Percentiles rank a stretch among this genome's conserved stretches.
Evolutionary conservation across 2,329 filamentous ascomycete genomes (phyloP).

Genomic region (Verticillium isaacii): DNA sequence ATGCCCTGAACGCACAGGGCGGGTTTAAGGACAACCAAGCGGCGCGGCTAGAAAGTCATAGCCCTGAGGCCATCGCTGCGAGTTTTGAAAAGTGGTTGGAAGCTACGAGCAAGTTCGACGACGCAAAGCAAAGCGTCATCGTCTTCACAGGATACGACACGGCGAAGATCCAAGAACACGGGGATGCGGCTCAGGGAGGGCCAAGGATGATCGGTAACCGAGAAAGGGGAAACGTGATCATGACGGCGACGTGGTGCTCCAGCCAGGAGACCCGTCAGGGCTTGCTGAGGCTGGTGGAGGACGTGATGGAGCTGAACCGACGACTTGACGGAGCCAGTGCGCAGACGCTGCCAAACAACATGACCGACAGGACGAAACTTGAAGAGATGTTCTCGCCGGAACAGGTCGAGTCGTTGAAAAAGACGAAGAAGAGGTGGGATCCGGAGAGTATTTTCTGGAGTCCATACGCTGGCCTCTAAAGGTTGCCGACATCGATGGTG

Average conservation of each 20-base stretch:
- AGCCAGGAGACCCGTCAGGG: conserved; percentile 8
- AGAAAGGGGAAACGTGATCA: conserved; percentile 11
- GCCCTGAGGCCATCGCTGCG: conserved; percentile 10
- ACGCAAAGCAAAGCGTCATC: conserved; percentile 11
- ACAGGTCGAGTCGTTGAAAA: conserved; percentile 11
- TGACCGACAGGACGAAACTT: conserved; percentile 13
- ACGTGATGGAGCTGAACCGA: conserved; percentile 9
- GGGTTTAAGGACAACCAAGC: conserved; percentile 22
- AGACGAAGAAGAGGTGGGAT: conserved; percentile 19
- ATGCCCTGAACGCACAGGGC: conserved; percentile 18
- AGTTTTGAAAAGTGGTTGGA: conserved; percentile 18
- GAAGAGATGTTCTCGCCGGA: conserved; percentile 14
- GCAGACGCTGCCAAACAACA: conserved; percentile 16
- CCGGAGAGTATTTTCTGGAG: conserved; percentile 19
- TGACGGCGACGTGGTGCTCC: conserved; percentile 10
- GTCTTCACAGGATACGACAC: conserved; percentile 14
- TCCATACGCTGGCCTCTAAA: background rate
- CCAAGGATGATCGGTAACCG: conserved; percentile 15
- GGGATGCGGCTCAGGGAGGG: background rate
- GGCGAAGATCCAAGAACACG: conserved; percentile 5
- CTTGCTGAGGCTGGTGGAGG: conserved; percentile 4
- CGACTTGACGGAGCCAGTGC: conserved; percentile 6
- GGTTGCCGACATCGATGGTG: background rate
- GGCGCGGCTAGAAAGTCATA: conserved; percentile 14
- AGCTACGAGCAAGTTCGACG: conserved; percentile 13